These are phyloP conservation scores for Fusarium sterilihyphosum DNA, from an alignment of 2,329 filamentous ascomycete genomes.

Conservation along the genomic window DNA sequence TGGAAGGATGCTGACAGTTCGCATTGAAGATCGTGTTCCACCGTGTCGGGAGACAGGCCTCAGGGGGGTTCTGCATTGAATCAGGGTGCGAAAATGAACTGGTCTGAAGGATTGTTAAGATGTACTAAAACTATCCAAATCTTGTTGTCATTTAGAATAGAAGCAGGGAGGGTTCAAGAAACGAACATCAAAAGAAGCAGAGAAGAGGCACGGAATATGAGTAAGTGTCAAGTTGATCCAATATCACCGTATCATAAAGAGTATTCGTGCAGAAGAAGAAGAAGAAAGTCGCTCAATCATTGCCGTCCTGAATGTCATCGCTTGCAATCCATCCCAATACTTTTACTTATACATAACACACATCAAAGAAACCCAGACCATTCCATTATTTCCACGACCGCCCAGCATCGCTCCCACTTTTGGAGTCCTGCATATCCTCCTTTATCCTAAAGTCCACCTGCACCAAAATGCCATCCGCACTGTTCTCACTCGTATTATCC, in stretches of 20 bases:
- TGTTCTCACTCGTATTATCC: constrained; percentile 38
- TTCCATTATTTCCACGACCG: not conserved
- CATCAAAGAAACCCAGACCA: not conserved
- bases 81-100: not conserved
- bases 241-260: not conserved
- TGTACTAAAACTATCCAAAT: too few relatives aligned
- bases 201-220: not conserved
- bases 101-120: rapidly evolving
- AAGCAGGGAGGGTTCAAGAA: not conserved
- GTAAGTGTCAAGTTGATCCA: not conserved
- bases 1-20: not conserved
- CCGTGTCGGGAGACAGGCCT: not conserved
- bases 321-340: not conserved
- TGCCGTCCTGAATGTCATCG: not conserved
- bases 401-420: constrained; percentile 2
- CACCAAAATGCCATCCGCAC: constrained; percentile 48
- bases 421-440: constrained; percentile 32
- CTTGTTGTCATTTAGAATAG: not conserved
- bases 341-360: not conserved
- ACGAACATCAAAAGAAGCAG: not conserved
- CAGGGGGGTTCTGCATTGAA: not conserved
- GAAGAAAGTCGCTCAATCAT: not conserved
- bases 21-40: not conserved
- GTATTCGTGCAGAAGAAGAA: not conserved
- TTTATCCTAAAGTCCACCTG: constrained; percentile 51